Evolutionary conservation across 768 basidiomycete species (phyloP).

Genomic region (Omphalotus guepiniiformis): DNA sequence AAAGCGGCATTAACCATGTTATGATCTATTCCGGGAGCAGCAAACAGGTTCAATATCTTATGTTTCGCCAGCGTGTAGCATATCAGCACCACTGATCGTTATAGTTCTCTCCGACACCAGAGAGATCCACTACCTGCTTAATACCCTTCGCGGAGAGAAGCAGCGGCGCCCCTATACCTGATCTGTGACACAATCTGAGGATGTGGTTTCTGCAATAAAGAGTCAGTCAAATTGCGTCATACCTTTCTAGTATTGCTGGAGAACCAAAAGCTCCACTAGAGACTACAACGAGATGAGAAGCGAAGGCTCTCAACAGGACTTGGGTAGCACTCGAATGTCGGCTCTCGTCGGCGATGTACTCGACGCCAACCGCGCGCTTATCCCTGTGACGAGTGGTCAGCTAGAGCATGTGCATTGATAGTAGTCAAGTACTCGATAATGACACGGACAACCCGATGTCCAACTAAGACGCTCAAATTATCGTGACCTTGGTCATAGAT

Average conservation of each 20-base stretch:
- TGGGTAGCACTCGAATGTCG: slow-evolving; percentile 19
- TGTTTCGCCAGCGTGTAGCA: too few species aligned
- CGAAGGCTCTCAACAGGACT: slow-evolving; percentile 17
- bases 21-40: slow-evolving; percentile 8
- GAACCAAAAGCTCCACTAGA: slow-evolving; percentile 30
- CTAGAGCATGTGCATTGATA: not conserved
- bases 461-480: slow-evolving; percentile 14
- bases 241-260: slow-evolving; percentile 29
- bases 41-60: not conserved
- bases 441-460: not conserved
- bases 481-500: slow-evolving; percentile 23
- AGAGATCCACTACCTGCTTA: slow-evolving; percentile 37
- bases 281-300: slow-evolving; percentile 24
- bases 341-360: slow-evolving; percentile 22
- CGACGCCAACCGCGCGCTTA: slow-evolving; percentile 22
- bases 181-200: slow-evolving; percentile 14
- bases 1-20: slow-evolving; percentile 21
- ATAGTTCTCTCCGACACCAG: slow-evolving; percentile 51
- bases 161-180: slow-evolving; percentile 45
- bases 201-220: too few species aligned
- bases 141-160: slow-evolving; percentile 35
- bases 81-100: slow-evolving; percentile 18
- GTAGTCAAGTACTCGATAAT: not conserved
- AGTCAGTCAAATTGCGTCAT: not conserved
- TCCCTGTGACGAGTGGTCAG: slow-evolving; percentile 8